Conservation (phyloP, 331 rosid genomes). For the Stylosanthes scabra region DNA sequence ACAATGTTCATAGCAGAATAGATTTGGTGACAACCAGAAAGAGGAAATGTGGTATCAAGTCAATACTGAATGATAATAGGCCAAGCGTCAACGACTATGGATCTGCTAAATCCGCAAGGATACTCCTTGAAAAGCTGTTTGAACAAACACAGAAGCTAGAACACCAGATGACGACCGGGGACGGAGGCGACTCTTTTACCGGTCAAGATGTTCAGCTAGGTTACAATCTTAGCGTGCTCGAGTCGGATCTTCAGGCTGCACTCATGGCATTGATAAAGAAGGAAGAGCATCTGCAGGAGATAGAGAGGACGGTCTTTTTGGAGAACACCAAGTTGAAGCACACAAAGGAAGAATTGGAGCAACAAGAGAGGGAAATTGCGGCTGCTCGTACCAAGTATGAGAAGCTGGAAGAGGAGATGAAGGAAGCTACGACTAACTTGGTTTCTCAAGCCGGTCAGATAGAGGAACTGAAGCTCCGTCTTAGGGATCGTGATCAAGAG, state of each 20-base stretch:
- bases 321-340: conserved; percentile 62
- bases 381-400: conserved; percentile 62
- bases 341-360: conserved; percentile 80
- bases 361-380: conserved; percentile 65
- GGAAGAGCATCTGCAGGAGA: conserved; percentile 81
- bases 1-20: conserved; percentile 29
- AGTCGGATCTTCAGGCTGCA: conserved; percentile 77
- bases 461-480: conserved; percentile 67
- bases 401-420: conserved; percentile 68
- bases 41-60: conserved; percentile 45
- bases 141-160: conserved; percentile 82
- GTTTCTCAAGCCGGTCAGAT: conserved; percentile 72
- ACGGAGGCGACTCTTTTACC: conserved; percentile 30
- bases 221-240: conserved; percentile 67
- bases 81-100: conserved; percentile 58
- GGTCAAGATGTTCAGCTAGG: conserved; percentile 55
- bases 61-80: conserved; percentile 54
- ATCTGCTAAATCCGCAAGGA: conserved; percentile 74
- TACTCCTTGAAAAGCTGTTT: conserved; percentile 84
- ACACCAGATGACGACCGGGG: conserved; percentile 50
- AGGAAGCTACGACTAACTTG: conserved; percentile 59
- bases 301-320: conserved; percentile 63
- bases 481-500: conserved; percentile 63
- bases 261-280: conserved; percentile 68
- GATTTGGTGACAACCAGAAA: conserved; percentile 30